Conservation (phyloP, 1,139 yeast genomes). For the Blastobotrys ciferrii region DNA sequence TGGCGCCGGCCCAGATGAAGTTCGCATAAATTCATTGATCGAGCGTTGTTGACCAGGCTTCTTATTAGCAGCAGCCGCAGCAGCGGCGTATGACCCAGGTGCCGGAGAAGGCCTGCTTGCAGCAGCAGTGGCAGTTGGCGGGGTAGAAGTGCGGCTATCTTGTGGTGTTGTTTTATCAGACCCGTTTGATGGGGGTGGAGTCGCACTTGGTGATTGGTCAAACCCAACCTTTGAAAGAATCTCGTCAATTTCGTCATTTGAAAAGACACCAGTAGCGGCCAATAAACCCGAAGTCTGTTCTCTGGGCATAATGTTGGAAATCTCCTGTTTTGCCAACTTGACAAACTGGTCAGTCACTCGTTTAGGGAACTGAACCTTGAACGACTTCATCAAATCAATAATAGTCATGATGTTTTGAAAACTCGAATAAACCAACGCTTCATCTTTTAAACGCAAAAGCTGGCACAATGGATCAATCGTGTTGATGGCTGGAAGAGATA, state of each 20-base stretch:
- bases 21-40: slow-evolving; percentile 23
- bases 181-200: slow-evolving; percentile 18
- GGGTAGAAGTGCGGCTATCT: not conserved
- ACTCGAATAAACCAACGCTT: slow-evolving; percentile 69
- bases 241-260: slow-evolving; percentile 24
- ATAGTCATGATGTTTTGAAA: slow-evolving; percentile 59
- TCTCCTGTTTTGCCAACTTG: slow-evolving; percentile 26
- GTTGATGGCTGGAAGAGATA: slow-evolving; percentile 30
- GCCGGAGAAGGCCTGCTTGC: slow-evolving; percentile 1
- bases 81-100: slow-evolving; percentile 4
- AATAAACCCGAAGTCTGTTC: slow-evolving; percentile 28
- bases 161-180: slow-evolving; percentile 4
- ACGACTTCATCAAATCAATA: slow-evolving; percentile 32
- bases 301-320: slow-evolving; percentile 26
- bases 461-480: slow-evolving; percentile 51
- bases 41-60: slow-evolving; percentile 22
- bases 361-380: slow-evolving; percentile 30
- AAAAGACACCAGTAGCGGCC: slow-evolving; percentile 26
- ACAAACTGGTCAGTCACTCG: slow-evolving; percentile 25
- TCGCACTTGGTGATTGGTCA: slow-evolving; percentile 18
- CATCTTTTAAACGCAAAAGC: slow-evolving; percentile 82
- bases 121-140: slow-evolving; percentile 1
- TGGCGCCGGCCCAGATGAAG: slow-evolving; percentile 20
- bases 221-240: slow-evolving; percentile 15
- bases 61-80: slow-evolving; percentile 18